A percentile compares a stretch with the other conserved stretches of the same genome.
Evolutionary conservation across 352 stramenopile species (phyloP).

Genomic region (Globisporangium barbulae): DNA sequence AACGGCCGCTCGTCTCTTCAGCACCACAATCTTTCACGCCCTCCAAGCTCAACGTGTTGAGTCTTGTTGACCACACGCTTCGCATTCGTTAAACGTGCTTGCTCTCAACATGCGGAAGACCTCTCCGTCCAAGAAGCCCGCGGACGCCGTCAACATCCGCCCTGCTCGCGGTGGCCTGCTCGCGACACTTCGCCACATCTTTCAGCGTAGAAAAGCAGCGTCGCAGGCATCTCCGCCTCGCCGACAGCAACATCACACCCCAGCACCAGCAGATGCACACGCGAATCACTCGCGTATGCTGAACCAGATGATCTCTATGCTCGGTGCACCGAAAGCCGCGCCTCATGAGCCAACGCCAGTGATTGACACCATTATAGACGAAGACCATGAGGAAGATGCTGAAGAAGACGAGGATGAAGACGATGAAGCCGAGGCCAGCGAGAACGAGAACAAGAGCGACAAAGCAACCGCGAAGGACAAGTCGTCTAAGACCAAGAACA

Average conservation of each 20-base stretch:
- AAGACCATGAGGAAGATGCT: not conserved
- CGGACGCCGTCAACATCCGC: not conserved
- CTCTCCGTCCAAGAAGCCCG: conserved; percentile 4
- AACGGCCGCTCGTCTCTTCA: too few species aligned
- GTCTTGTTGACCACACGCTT: too few species aligned
- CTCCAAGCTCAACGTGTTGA: too few species aligned
- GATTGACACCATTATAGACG: not conserved
- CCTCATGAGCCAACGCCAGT: not conserved
- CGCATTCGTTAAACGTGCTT: too few species aligned
- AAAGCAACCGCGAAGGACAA: not conserved
- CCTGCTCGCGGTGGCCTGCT: conserved; percentile 5
- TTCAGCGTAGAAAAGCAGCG: conserved; percentile 5
- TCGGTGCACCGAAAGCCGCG: not conserved
- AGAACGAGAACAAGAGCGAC: not conserved
- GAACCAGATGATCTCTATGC: conserved; percentile 1
- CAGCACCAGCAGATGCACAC: not conserved
- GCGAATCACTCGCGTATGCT: not conserved
- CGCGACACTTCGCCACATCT: conserved; percentile 5
- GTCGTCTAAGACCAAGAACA: not conserved
- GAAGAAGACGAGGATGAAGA: not conserved
- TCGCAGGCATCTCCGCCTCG: too few species aligned
- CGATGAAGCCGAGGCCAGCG: not conserved
- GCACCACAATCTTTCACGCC: too few species aligned
- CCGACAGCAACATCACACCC: not conserved
- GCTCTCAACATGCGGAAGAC: not conserved